Conservation (phyloP, 2,329 filamentous ascomycete genomes). For the Colletotrichum sp. region DNA sequence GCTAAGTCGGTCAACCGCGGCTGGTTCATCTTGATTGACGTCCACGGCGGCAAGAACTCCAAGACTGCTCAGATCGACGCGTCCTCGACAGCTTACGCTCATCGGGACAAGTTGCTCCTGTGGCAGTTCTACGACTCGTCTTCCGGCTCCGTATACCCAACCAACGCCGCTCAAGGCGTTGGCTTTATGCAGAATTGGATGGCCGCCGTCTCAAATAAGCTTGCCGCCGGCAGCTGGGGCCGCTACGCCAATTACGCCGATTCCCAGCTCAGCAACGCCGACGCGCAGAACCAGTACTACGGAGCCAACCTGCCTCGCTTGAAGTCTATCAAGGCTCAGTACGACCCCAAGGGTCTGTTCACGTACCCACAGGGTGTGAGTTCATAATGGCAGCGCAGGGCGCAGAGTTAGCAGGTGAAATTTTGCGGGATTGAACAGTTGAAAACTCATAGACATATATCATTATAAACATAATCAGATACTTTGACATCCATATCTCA, state of each 20-base stretch:
- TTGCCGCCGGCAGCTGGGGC: slow-evolving; percentile 42
- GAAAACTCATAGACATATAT: background rate
- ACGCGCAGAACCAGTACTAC: slow-evolving; percentile 56
- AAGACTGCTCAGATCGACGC: slow-evolving; percentile 33
- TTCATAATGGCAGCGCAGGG: background rate
- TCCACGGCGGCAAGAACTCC: slow-evolving; percentile 39
- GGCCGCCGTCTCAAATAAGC: slow-evolving; percentile 36
- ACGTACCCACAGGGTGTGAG: slow-evolving; percentile 39
- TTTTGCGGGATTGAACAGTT: no score
- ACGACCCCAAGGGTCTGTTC: slow-evolving; percentile 46
- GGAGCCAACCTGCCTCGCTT: slow-evolving; percentile 41
- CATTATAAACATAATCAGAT: background rate
- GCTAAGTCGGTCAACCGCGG: slow-evolving; percentile 25
- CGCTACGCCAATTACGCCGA: slow-evolving; percentile 62
- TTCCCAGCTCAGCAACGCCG: slow-evolving; percentile 46
- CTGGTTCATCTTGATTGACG: slow-evolving; percentile 39
- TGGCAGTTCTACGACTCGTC: slow-evolving; percentile 54
- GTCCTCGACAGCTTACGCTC: slow-evolving; percentile 38
- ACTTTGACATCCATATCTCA: background rate
- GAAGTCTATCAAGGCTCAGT: slow-evolving; percentile 40
- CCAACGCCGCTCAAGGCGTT: slow-evolving; percentile 31
- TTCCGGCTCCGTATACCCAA: slow-evolving; percentile 31
- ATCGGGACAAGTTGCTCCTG: slow-evolving; percentile 52
- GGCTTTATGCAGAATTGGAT: slow-evolving; percentile 47
- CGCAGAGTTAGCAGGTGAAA: background rate